Percentiles rank a stretch among this genome's conserved stretches.
phyloP scores from a whole-genome alignment of 345 rosid species.

The Carallia brachiata region DNA sequence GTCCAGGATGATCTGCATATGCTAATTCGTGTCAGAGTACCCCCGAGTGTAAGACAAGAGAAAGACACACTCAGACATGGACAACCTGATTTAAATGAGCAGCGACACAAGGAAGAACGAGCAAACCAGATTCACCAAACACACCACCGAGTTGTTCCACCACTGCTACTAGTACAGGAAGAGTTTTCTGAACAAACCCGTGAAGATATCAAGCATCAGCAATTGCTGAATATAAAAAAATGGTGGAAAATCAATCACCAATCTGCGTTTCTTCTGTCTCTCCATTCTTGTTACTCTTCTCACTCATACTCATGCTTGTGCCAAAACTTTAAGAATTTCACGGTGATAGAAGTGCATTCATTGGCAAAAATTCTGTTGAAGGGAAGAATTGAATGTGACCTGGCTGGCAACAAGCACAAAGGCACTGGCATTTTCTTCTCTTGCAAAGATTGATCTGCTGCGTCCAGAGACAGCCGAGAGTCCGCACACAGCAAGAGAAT shows the following conservation, averaged over 20 bases:
- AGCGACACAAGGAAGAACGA: slow-evolving; percentile 92
- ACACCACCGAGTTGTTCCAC: slow-evolving; percentile 85
- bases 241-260: not conserved
- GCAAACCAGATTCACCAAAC: slow-evolving; percentile 80
- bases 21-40: slow-evolving; percentile 4
- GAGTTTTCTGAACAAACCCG: slow-evolving; percentile 58
- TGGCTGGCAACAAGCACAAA: slow-evolving; percentile 76
- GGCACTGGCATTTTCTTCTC: slow-evolving; percentile 65
- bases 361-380: not conserved
- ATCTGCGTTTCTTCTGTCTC: too few relatives aligned
- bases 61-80: not conserved
- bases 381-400: slow-evolving; percentile 28
- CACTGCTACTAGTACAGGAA: slow-evolving; percentile 84
- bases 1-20: slow-evolving; percentile 55
- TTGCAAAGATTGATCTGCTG: slow-evolving; percentile 43
- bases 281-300: not conserved
- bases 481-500: slow-evolving; percentile 49
- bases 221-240: not conserved
- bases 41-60: not conserved
- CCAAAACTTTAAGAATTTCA: not conserved
- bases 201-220: slow-evolving; percentile 3
- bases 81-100: slow-evolving; percentile 81
- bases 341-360: not conserved
- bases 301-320: not conserved
- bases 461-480: slow-evolving; percentile 53